Conservation (phyloP, 257 asterid species). For the Paulownia fortunei region DNA sequence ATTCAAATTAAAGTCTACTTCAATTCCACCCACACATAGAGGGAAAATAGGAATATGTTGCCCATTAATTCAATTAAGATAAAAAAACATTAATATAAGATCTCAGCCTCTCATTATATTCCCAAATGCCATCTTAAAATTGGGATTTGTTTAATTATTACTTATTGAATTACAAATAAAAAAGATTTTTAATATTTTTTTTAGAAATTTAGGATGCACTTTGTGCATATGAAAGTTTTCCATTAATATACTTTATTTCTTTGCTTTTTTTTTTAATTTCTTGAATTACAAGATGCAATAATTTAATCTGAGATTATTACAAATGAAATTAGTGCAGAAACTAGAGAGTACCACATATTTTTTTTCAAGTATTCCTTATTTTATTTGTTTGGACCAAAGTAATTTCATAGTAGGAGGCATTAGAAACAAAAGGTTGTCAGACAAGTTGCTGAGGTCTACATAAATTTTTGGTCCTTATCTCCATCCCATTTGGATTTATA, state of each 20-base stretch:
- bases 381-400: background rate
- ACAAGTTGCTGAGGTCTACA: conserved; percentile 33
- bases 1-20: background rate
- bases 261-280: too few relatives aligned
- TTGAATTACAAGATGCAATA: too few relatives aligned
- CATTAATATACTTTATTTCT: too few relatives aligned
- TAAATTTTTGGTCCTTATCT: conserved; percentile 37
- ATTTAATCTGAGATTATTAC: too few relatives aligned
- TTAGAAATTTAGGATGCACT: too few relatives aligned
- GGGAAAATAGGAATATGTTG: background rate
- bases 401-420: background rate
- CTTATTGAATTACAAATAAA: too few relatives aligned
- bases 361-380: background rate
- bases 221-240: too few relatives aligned
- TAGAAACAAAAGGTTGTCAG: conserved; percentile 33
- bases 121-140: too few relatives aligned
- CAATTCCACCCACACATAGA: background rate
- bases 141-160: background rate
- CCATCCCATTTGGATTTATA: background rate
- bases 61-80: background rate
- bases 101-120: background rate
- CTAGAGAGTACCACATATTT: background rate
- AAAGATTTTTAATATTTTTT: too few relatives aligned
- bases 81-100: background rate
- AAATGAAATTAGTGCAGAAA: background rate